These are phyloP conservation scores for Candolleomyces aberdarensis DNA, from an alignment of 768 basidiomycete genomes.

Conservation along the genomic window DNA sequence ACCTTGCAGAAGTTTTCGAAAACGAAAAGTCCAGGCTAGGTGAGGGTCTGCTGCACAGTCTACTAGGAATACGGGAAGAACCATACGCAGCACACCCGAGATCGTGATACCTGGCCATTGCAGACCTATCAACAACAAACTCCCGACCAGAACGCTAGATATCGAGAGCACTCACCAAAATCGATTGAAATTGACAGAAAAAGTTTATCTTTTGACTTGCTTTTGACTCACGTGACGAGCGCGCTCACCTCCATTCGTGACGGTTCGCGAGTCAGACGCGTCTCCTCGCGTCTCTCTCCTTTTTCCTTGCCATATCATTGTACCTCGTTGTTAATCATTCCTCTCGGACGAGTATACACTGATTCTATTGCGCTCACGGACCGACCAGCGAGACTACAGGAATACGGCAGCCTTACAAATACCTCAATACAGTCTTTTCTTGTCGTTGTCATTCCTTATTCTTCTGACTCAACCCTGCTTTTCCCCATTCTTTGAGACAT, in stretches of 20 bases:
- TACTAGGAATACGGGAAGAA: conserved; percentile 75
- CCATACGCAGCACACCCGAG: conserved; percentile 91
- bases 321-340: too few relatives aligned
- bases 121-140: neutral
- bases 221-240: too few relatives aligned
- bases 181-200: conserved; percentile 84
- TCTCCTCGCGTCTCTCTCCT: too few relatives aligned
- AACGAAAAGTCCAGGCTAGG: conserved; percentile 86
- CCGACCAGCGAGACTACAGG: too few relatives aligned
- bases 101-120: conserved; percentile 8
- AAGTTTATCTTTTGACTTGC: too few relatives aligned
- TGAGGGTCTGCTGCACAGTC: conserved; percentile 80
- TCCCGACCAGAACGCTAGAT: neutral
- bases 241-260: too few relatives aligned
- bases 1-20: conserved; percentile 85
- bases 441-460: neutral
- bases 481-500: conserved; percentile 45
- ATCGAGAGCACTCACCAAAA: conserved; percentile 51
- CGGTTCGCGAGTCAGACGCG: too few relatives aligned
- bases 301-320: too few relatives aligned
- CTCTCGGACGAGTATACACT: too few relatives aligned
- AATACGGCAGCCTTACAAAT: too few relatives aligned
- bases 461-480: neutral
- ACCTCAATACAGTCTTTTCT: too few relatives aligned
- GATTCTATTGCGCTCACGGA: too few relatives aligned